Percentiles rank a stretch among this genome's conserved stretches.
phyloP scores from a whole-genome alignment of 2,329 filamentous ascomycete genomes.

The Dothideomycetidae sp. region DNA sequence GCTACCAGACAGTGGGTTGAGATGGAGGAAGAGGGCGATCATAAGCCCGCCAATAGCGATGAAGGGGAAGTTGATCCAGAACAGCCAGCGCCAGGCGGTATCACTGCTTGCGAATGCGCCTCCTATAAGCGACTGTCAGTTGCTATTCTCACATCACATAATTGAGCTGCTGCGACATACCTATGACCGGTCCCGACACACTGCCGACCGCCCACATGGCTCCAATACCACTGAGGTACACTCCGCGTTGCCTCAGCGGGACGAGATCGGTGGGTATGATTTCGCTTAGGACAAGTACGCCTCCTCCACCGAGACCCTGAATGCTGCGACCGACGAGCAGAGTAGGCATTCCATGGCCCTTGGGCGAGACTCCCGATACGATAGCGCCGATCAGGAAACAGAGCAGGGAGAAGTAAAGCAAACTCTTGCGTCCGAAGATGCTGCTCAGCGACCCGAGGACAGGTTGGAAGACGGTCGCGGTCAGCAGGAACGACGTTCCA shows the following conservation, averaged over 20 bases:
- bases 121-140: background rate
- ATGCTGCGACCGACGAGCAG: conserved; percentile 41
- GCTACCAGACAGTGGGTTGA: conserved; percentile 19
- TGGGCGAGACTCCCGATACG: conserved; percentile 36
- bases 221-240: conserved; percentile 28
- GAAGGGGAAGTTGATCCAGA: conserved; percentile 26
- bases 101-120: conserved; percentile 18
- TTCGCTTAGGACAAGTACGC: conserved; percentile 32
- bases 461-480: conserved; percentile 28
- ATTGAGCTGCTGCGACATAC: no score
- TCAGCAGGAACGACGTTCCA: conserved; percentile 27
- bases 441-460: conserved; percentile 21
- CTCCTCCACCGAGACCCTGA: conserved; percentile 38
- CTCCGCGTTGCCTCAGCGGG: conserved; percentile 33
- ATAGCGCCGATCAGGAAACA: conserved; percentile 41
- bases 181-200: conserved; percentile 27
- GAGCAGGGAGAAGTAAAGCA: conserved; percentile 28
- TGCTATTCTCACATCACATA: no score
- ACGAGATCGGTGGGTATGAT: conserved; percentile 39
- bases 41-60: conserved; percentile 18
- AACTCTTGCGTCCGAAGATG: conserved; percentile 14
- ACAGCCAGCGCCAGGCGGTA: conserved; percentile 34
- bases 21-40: conserved; percentile 26
- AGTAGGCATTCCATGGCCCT: conserved; percentile 19
- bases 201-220: conserved; percentile 29